Conservation (phyloP, 2,329 filamentous ascomycete species). For the Dactylellina leptospora region DNA sequence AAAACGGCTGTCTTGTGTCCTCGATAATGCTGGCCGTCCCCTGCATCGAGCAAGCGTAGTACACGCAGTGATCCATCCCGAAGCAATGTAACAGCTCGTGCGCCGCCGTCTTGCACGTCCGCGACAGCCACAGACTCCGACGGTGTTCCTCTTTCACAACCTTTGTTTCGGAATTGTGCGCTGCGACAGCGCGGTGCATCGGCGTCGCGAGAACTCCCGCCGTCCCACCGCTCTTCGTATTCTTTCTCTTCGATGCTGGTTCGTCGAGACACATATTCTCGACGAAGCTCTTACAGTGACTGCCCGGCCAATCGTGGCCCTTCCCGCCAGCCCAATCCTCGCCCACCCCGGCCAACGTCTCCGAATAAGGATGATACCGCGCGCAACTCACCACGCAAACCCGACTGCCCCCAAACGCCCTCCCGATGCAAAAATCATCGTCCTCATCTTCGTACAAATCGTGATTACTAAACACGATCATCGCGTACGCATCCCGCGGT, state of each 20-base stretch:
- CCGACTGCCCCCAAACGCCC: slow-evolving; percentile 72
- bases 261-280: slow-evolving; percentile 15
- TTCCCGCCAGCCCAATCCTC: slow-evolving; percentile 55
- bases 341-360: slow-evolving; percentile 59
- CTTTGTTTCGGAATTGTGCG: slow-evolving; percentile 54
- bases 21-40: slow-evolving; percentile 68
- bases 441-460: slow-evolving; percentile 73
- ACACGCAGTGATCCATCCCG: slow-evolving; percentile 72
- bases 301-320: slow-evolving; percentile 41
- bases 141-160: slow-evolving; percentile 9
- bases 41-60: slow-evolving; percentile 73
- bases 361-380: slow-evolving; percentile 69
- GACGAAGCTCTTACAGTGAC: slow-evolving; percentile 29
- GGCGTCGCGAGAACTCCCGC: slow-evolving; percentile 48
- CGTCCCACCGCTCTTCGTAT: neutral
- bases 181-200: slow-evolving; percentile 27
- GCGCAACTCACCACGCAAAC: slow-evolving; percentile 71
- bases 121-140: slow-evolving; percentile 67
- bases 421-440: slow-evolving; percentile 73
- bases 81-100: slow-evolving; percentile 76
- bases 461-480: slow-evolving; percentile 69
- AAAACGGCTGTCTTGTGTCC: slow-evolving; percentile 71
- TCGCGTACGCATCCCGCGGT: slow-evolving; percentile 68
- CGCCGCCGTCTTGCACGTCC: slow-evolving; percentile 67
- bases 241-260: slow-evolving; percentile 35